Base-by-base conservation (phyloP, 768 basidiomycete species). In the Tricholoma terreum region DNA sequence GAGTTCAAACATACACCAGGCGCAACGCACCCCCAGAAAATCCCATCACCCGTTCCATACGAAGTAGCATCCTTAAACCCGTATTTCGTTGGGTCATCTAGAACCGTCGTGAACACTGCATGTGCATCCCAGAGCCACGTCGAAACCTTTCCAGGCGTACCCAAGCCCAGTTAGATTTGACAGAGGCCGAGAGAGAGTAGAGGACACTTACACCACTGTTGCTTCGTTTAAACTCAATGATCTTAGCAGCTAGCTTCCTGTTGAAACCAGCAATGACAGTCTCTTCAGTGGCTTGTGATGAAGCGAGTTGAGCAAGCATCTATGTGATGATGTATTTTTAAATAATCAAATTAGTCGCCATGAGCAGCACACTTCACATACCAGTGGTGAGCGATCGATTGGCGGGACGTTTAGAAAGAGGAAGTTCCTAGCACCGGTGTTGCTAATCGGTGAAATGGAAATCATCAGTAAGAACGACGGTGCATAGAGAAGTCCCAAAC, bases 361-460 rank as follows among this genome's bases (percentile, higher is more conserved):
- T 17, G 4, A 27, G 9, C 15, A 14, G 14, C 30, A 15, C 4
- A 15, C 3, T 50, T 10, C 10, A 17, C 67, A 17, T 63, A 80
- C 80, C 60, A 76, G 55, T 2, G 77, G 79, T 6, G 75, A 74
- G 22, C 75, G 71, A 50, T 80, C 72, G n/a, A 77, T 69, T 17
- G 75, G 70, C 3, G 73, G 73, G n/a, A 77, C 75, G 21, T 68
- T 76, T 59, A 70, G 72, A 58, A 82, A 82, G 57, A 81, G 74
- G 73, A 80, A 85, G 69, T 69, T 83, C 35, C 85, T 74, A 7
- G 79, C 86, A 15, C 86, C 86, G 24, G 68, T 77, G 38, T 73
- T 70, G 71, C 80, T 82, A 50, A 30, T 11, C 31, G 27, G 4
- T 49, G 15, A 12, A 12, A 30, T 17, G 2, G 17, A 6, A 27